A percentile compares a stretch with the other conserved stretches of the same genome.
Conservation (phyloP, 2,329 filamentous ascomycete species). For the Clarireedia hainanense region DNA sequence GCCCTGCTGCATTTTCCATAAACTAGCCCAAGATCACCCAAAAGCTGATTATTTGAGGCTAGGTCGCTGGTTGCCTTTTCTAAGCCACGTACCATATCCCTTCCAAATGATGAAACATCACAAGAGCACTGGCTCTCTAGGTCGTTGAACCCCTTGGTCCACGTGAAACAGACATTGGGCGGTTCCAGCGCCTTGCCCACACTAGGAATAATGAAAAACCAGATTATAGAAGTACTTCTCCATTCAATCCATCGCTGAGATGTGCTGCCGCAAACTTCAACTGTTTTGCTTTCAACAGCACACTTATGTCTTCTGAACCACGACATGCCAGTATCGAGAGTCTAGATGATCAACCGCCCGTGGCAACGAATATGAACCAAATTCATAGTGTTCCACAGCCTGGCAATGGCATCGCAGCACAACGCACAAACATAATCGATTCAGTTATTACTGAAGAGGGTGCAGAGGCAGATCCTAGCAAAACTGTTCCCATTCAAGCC, state of each 20-base stretch:
- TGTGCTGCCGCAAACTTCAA: neutral
- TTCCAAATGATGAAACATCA: slow-evolving; percentile 4
- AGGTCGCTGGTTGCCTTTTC: neutral
- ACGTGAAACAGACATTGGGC: too few relatives aligned
- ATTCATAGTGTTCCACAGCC: too few relatives aligned
- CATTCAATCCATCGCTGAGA: slow-evolving; percentile 1
- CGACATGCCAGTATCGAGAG: neutral
- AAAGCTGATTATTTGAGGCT: neutral
- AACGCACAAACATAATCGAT: too few relatives aligned
- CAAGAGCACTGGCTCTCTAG: neutral
- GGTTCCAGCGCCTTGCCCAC: neutral
- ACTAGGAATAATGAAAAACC: neutral
- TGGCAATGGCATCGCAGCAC: too few relatives aligned
- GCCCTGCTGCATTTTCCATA: too few relatives aligned
- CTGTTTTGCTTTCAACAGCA: neutral
- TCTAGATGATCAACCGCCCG: neutral
- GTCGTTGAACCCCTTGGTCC: neutral
- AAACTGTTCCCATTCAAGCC: too few relatives aligned
- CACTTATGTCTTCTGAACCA: neutral
- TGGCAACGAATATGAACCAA: too few relatives aligned
- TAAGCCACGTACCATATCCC: neutral
- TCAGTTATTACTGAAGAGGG: too few relatives aligned
- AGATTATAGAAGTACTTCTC: slow-evolving; percentile 7
- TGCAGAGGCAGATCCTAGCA: too few relatives aligned
- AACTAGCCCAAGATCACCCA: too few relatives aligned